Evolutionary conservation across 805 yeast genomes (phyloP), one percentile per base, ranked within the genome.

Genomic region (Cyberlindnera nakhonratchasimensis): DNA sequence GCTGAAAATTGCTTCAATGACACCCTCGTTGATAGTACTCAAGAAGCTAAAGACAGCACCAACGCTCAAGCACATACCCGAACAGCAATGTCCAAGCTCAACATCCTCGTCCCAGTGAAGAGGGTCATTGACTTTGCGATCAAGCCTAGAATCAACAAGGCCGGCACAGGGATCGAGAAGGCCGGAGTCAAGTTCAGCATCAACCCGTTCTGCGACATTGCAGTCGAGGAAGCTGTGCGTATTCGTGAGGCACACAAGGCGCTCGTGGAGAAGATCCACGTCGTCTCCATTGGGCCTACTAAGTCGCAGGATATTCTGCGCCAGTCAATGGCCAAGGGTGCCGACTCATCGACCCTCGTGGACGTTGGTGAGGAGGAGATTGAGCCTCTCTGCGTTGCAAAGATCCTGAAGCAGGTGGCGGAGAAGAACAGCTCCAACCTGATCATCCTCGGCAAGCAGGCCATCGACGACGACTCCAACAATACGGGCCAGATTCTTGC

Each of bases 401-500:
- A 93, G 66, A 69, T 93, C 49, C 74, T 93, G 55, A 71, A 81
- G 51, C 74, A 83, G 59, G 69, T 86, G 18, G 89, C 84, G 12
- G 83, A 83, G 53, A 72, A 79, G 54, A 77, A 86, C 49, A 67
- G 75, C 9, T 75, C 86, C 29, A 90, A 93, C 65, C 68, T 93
- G 61, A 82, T 93, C 34, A 77, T 93, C 30, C 72, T 93, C 63
- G 99, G 99, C 35, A 93, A 93, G 62, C 99, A 93, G 67, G 88
- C 98, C 29, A 90, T 93, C 55, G 99, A 93, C 65, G 95, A 89
- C 54, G 99, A 93, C 59, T 72, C 87, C 33, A 88, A 87, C 64
- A 96, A 90, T 65, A 90, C 96, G 12, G 99, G 98, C 21, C 98
- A 90, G 65, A 88, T 93, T 80, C 75, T 93, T 41, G 98, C 96